phyloP scores from a whole-genome alignment of 2,329 filamentous ascomycete genomes.

The Calonectria pauciramosa region DNA sequence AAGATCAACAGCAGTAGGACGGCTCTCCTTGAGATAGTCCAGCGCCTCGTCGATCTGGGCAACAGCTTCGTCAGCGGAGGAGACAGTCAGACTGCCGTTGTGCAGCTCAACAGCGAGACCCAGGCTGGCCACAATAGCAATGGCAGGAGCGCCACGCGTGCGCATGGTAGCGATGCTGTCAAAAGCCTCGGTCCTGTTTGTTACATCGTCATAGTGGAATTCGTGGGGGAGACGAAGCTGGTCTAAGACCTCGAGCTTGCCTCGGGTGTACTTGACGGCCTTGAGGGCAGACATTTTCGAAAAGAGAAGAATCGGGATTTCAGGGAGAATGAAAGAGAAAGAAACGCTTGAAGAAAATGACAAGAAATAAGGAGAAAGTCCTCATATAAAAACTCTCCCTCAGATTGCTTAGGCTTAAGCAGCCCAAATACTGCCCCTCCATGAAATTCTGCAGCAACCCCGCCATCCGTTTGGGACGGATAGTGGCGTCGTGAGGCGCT shows the following conservation, averaged over 20 bases:
- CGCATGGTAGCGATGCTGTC: constrained; percentile 87
- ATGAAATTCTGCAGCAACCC: constrained; percentile 50
- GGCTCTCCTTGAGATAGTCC: constrained; percentile 88
- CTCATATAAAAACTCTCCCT: constrained; percentile 1
- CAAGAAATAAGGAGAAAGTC: constrained; percentile 6
- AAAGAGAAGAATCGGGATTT: not conserved
- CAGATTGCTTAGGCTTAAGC: not conserved
- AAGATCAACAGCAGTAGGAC: constrained; percentile 95
- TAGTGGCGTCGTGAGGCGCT: constrained; percentile 34
- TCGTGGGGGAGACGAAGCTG: constrained; percentile 87
- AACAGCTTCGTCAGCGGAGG: constrained; percentile 69
- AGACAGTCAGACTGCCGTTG: constrained; percentile 62
- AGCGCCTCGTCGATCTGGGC: constrained; percentile 82
- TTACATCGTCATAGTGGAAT: constrained; percentile 81
- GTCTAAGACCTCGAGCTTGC: constrained; percentile 82
- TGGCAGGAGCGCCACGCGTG: constrained; percentile 87
- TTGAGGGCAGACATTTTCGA: constrained; percentile 71
- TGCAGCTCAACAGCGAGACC: constrained; percentile 88
- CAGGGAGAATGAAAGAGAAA: not conserved
- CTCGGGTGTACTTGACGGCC: constrained; percentile 82
- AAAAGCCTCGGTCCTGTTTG: constrained; percentile 81
- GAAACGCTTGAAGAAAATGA: not conserved
- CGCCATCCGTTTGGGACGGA: constrained; percentile 38
- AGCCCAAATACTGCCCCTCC: constrained; percentile 45
- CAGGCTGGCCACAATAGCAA: constrained; percentile 96